These are phyloP conservation scores for Eucalyptus lansdowneana DNA, from an alignment of 345 rosid genomes.

Conservation along the genomic window DNA sequence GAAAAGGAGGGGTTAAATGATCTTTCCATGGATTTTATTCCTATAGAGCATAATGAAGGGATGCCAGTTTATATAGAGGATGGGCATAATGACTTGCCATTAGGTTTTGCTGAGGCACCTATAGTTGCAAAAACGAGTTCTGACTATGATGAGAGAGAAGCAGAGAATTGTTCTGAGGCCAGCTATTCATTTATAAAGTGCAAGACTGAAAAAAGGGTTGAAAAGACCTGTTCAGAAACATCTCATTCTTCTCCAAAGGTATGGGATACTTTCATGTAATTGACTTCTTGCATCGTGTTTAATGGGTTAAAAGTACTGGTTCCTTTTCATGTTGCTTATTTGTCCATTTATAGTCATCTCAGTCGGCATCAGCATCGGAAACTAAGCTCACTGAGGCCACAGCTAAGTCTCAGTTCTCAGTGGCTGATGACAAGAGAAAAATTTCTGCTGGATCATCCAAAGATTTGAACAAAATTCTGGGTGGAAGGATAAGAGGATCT, in stretches of 20 bases:
- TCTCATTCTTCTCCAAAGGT: constrained; percentile 22
- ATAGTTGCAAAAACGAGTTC: background rate
- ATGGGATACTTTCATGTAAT: background rate
- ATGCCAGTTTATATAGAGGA: constrained; percentile 7
- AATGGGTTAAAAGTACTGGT: background rate
- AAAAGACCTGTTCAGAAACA: background rate
- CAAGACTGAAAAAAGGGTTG: background rate
- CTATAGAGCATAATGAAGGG: constrained; percentile 2
- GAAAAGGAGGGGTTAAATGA: background rate
- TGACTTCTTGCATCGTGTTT: background rate
- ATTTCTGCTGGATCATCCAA: constrained; percentile 1
- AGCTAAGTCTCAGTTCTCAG: constrained; percentile 11
- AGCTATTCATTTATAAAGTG: background rate
- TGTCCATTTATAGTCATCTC: background rate
- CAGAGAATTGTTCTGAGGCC: background rate
- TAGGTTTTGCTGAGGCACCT: background rate
- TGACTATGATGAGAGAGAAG: background rate
- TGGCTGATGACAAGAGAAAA: constrained; percentile 1
- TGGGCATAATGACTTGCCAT: background rate
- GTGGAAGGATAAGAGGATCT: constrained; percentile 9
- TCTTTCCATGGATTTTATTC: background rate
- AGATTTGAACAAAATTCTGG: constrained; percentile 5
- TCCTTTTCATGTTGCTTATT: background rate
- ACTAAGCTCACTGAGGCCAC: background rate
- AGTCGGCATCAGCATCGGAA: constrained; percentile 7